These are phyloP conservation scores for Bidens hawaiensis DNA, from an alignment of 140 eudicot species.

Conservation along the genomic window DNA sequence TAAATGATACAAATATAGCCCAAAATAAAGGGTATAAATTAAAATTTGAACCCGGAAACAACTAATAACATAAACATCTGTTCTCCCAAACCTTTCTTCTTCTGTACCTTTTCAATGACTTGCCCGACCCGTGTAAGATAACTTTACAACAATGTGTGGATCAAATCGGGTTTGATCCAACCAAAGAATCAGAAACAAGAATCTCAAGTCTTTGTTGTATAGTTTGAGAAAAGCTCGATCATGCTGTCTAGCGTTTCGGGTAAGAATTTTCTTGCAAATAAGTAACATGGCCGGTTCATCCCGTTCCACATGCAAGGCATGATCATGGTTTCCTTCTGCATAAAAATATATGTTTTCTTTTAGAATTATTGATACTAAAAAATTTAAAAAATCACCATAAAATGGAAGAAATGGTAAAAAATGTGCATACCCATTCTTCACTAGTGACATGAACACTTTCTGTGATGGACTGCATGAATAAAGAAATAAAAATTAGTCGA, in stretches of 20 bases:
- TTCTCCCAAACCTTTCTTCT: no score
- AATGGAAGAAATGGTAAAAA: neutral
- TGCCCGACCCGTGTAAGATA: constrained; percentile 20
- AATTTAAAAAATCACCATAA: neutral
- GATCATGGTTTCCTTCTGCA: constrained; percentile 56
- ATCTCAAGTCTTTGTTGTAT: constrained; percentile 41
- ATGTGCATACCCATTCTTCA: constrained; percentile 50
- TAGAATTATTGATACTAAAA: neutral
- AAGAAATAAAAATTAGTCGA: neutral
- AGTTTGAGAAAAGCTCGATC: constrained; percentile 64
- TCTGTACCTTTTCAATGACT: constrained; percentile 11
- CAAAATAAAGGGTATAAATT: constrained; percentile 21
- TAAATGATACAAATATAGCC: constrained; percentile 23
- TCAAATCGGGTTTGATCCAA: constrained; percentile 30
- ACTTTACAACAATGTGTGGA: constrained; percentile 45
- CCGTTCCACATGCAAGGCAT: constrained; percentile 89
- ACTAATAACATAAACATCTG: constrained; percentile 4
- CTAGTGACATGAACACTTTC: constrained; percentile 81
- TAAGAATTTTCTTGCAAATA: constrained; percentile 83
- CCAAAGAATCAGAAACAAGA: constrained; percentile 54
- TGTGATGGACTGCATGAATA: constrained; percentile 58
- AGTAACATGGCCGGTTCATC: constrained; percentile 73
- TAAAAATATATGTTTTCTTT: neutral
- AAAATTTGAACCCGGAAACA: constrained; percentile 1
- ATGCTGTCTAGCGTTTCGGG: constrained; percentile 66